Evolutionary conservation across 1,284 basidiomycete genomes (phyloP).

Genomic region (Cystobasidiaceae sp.): DNA sequence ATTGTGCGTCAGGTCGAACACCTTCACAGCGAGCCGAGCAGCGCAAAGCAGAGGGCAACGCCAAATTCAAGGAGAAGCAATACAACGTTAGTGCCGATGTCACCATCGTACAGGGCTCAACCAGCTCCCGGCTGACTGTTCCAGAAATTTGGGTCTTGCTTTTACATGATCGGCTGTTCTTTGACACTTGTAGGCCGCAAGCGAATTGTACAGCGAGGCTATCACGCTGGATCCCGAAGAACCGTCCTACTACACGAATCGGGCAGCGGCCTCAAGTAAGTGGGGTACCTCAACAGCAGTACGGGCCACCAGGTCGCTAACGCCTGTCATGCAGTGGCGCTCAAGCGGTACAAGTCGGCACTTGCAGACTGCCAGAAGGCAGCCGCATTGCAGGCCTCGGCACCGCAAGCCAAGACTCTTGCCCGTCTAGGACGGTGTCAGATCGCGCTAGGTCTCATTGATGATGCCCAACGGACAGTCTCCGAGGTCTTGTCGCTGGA

Average conservation of each 20-base stretch:
- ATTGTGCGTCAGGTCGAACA: constrained; percentile 1
- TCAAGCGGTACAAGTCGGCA: constrained; percentile 68
- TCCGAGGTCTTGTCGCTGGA: constrained; percentile 41
- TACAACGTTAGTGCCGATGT: constrained; percentile 12
- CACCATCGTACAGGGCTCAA: too few species aligned
- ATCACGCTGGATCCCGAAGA: constrained; percentile 64
- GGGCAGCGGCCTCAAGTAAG: constrained; percentile 68
- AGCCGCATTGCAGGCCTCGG: constrained; percentile 58
- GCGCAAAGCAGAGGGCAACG: constrained; percentile 25
- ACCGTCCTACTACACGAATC: constrained; percentile 73
- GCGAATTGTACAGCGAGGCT: constrained; percentile 71
- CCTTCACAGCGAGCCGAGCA: constrained; percentile 23
- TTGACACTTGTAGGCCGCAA: constrained; percentile 53
- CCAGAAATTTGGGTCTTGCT: background rate
- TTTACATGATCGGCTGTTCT: background rate
- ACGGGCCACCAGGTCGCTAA: background rate
- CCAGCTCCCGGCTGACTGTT: background rate
- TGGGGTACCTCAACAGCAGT: background rate
- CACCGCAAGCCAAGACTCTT: constrained; percentile 60
- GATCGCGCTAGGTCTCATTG: constrained; percentile 63
- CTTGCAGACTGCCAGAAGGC: constrained; percentile 73
- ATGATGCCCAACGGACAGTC: constrained; percentile 53
- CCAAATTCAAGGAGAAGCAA: constrained; percentile 25
- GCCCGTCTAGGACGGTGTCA: constrained; percentile 74
- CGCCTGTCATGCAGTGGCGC: constrained; percentile 51